Base-by-base conservation (phyloP, 345 rosid species). In the Noccaea bulbosa region DNA sequence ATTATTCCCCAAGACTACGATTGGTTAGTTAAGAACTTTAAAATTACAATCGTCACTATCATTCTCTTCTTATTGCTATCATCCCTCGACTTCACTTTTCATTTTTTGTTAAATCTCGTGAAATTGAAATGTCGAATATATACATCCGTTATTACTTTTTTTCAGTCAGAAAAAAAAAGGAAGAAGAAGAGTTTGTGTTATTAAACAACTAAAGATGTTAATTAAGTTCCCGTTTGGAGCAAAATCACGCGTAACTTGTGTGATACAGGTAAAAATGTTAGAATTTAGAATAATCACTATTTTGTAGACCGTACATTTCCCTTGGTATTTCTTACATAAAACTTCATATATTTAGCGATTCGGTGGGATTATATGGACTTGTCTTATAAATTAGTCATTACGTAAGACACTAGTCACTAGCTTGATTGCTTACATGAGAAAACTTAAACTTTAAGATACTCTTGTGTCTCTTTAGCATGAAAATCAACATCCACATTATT, bases 1-100 rank as follows among this genome's bases (percentile, higher is more conserved):
- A 68, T 55, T n/a, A 68, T 55, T 57, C 73, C 73, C 44, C 2
- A 34, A 44, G 64, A 55, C 61, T 55, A 68, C 22, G 24, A 35
- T 16, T 57, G 30, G 56, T 57, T 57, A 41, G 56, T 57, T 55
- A 35, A 69, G 40, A 56, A 55, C 63, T 68, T 56, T 53, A 55
- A 11, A n/a, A 33, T 20, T 37, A 44, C 30, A 9, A 47, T 63
- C 6, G 44, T 12, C 17, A 11, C 15, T 27, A 51, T 61, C n/a
- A n/a, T 24, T 5, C 24, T 41, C n/a, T 35, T 35, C 9, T 5
- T 37, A 11, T 11, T 56, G 5, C 14, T 37, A 27, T 60, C 38
- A 60, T 60, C 39, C 65, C 51, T 14, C n/a, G 1, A 30, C 8
- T 27, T 30, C 34, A 8, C n/a, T 47, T 46, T 22, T 34, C 0